Base-by-base conservation (phyloP, 176 grass and related monocot genomes). In the Triticum monococcum region DNA sequence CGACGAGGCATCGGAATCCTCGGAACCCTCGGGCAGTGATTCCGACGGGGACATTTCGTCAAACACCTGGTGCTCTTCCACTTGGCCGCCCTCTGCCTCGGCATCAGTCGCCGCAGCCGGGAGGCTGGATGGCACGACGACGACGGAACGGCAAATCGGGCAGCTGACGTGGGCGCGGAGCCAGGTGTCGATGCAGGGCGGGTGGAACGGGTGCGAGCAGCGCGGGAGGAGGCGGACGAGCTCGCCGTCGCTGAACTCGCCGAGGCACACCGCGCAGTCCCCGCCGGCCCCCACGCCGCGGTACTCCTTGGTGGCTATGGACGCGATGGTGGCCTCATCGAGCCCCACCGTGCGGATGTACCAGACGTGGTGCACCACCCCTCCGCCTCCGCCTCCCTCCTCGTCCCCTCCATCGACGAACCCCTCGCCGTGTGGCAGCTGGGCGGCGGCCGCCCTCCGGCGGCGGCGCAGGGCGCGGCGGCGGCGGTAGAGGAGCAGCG, bases 181-280 rank as follows among this genome's bases (percentile, higher is more conserved):
- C 94, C 94, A 95, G 43, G 94, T 93, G 84, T 95, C 94, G 91
- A 95, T 95, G 87, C 94, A 95, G 52, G 84, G 59, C 4, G 89
- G 78, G 48, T 95, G 94, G 89, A 95, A 95, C 65, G 89, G 87
- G 82, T 95, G 94, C 9, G 81, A 74, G 74, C 94, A 95, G 84
- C 89, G 91, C 57, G 91, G 94, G 74, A 95, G 94, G 22, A 95
- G 89, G 78, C 94, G 94, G 35, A 93, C 87, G 18, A 89, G 89
- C 80, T 95, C 92, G 40, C 92, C 92, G 46, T 94, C 89, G 75
- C 8, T 41, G 89, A 95, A 95, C 81, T 95, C 94, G 40, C 94
- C 94, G 61, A 95, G 94, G 84, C 94, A 95, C 2, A 95, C 94
- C 24, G 94, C 87, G 91, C 94, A 95, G 84, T 87, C 87, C 72